Percentiles rank a stretch among this genome's conserved stretches.
These are phyloP conservation scores for Nicotiana rustica DNA, from an alignment of 305 asterid species.

Conservation along the genomic window DNA sequence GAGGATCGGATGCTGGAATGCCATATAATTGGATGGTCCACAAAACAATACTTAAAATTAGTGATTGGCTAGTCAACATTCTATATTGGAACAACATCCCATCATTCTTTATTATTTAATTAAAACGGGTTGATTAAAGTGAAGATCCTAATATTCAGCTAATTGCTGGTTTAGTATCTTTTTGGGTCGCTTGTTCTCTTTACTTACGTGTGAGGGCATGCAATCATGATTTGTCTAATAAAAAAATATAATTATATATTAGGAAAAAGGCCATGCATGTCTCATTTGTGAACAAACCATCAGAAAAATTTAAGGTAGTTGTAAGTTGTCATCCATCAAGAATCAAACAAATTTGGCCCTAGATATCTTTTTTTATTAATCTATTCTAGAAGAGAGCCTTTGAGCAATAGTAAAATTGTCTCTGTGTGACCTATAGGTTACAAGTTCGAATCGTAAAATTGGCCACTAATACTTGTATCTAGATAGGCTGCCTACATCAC, in stretches of 20 bases:
- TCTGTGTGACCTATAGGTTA: too few species aligned
- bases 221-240: neutral
- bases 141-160: conserved; percentile 5
- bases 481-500: too few species aligned
- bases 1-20: conserved; percentile 20
- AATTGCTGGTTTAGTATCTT: neutral
- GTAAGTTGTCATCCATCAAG: conserved; percentile 17
- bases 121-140: neutral
- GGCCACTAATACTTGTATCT: rapidly evolving
- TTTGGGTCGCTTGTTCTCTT: neutral
- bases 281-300: neutral
- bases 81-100: neutral
- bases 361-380: neutral
- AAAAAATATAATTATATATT: neutral
- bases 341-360: neutral
- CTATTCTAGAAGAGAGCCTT: too few species aligned
- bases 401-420: too few species aligned
- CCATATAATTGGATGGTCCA: conserved; percentile 46
- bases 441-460: rapidly evolving
- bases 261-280: conserved; percentile 13
- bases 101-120: neutral
- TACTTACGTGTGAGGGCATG: conserved; percentile 21
- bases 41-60: conserved; percentile 29
- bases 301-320: neutral
- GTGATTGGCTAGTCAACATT: conserved; percentile 33